Percentiles rank a stretch among this genome's conserved stretches.
These are phyloP conservation scores for Arxiozyma heterogenica DNA, from an alignment of 1,139 yeast species.

Conservation along the genomic window DNA sequence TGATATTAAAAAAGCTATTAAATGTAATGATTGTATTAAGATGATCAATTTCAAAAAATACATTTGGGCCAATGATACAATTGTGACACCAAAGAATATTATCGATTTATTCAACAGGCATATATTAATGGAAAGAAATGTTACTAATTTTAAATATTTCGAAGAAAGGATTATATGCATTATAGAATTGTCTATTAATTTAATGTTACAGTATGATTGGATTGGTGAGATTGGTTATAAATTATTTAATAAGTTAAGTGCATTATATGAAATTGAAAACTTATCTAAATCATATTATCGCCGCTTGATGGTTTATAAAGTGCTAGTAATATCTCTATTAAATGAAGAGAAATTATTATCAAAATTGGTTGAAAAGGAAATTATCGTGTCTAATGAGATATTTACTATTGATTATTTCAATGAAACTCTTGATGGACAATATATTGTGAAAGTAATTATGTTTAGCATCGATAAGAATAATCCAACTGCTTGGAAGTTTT, in stretches of 20 bases:
- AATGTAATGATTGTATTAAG: slow-evolving; percentile 65
- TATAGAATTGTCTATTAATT: slow-evolving; percentile 42
- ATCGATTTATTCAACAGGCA: slow-evolving; percentile 26
- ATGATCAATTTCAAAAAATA: slow-evolving; percentile 46
- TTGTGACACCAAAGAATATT: slow-evolving; percentile 23
- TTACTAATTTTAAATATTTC: slow-evolving; percentile 37
- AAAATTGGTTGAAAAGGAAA: neutral
- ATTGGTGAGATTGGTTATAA: neutral
- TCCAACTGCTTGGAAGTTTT: neutral
- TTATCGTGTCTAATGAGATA: slow-evolving; percentile 4
- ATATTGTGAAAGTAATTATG: neutral
- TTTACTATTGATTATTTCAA: slow-evolving; percentile 4
- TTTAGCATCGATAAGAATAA: neutral
- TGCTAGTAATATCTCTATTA: neutral
- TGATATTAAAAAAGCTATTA: slow-evolving; percentile 76
- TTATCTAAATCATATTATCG: slow-evolving; percentile 3
- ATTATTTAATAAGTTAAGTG: neutral
- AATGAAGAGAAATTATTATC: neutral
- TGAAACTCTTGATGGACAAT: slow-evolving; percentile 1
- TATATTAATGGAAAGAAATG: slow-evolving; percentile 22
- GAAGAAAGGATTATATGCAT: slow-evolving; percentile 50
- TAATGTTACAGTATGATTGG: slow-evolving; percentile 3
- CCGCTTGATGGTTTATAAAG: slow-evolving; percentile 4
- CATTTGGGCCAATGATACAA: slow-evolving; percentile 21
- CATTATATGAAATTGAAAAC: neutral